These are phyloP conservation scores for Wickerhamomyces strasburgensis DNA, from an alignment of 805 yeast species.

Conservation along the genomic window DNA sequence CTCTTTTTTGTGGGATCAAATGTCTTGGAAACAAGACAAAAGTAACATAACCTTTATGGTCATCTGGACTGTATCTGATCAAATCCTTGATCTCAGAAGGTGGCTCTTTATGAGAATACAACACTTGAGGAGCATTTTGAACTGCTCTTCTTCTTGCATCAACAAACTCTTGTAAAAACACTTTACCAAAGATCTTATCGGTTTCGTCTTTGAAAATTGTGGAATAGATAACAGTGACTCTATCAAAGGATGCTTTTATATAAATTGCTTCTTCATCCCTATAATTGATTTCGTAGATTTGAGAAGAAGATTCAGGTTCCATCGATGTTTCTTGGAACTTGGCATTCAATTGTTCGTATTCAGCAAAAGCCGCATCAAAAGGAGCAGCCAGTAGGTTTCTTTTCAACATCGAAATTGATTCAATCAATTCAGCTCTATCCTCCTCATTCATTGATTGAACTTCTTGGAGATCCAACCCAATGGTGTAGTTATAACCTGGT, in stretches of 20 bases:
- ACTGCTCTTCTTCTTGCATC: conserved; percentile 94
- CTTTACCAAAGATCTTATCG: conserved; percentile 86
- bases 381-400: conserved; percentile 91
- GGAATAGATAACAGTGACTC: conserved; percentile 94
- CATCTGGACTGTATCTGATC: conserved; percentile 34
- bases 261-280: conserved; percentile 92
- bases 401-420: conserved; percentile 68
- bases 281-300: conserved; percentile 51
- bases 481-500: conserved; percentile 75
- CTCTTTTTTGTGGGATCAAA: conserved; percentile 59
- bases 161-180: conserved; percentile 87
- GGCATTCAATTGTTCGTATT: conserved; percentile 59
- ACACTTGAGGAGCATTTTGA: conserved; percentile 97
- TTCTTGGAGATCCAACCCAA: conserved; percentile 55
- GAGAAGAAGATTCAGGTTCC: conserved; percentile 22
- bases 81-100: conserved; percentile 74
- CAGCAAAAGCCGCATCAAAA: conserved; percentile 75
- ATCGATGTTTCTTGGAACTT: conserved; percentile 26
- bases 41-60: conserved; percentile 51
- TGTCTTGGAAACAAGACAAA: conserved; percentile 83
- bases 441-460: conserved; percentile 39
- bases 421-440: conserved; percentile 46
- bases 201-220: conserved; percentile 96
- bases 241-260: conserved; percentile 87
- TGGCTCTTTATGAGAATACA: conserved; percentile 85